These are phyloP conservation scores for Trifolium dubium DNA, from an alignment of 306 rosid genomes.

Conservation along the genomic window DNA sequence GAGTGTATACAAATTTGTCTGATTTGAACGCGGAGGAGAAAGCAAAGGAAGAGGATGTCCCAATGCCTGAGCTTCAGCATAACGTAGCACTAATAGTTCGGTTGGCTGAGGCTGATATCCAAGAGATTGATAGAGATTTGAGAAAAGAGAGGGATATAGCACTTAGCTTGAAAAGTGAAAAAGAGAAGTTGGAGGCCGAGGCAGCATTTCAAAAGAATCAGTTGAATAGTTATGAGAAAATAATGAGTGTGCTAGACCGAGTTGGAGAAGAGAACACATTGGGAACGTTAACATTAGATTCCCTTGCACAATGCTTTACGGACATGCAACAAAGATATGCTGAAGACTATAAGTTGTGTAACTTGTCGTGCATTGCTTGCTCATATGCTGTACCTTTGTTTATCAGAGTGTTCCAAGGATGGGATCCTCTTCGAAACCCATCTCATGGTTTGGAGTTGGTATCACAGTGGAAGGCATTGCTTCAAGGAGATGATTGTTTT, in stretches of 20 bases:
- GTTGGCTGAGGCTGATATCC: conserved; percentile 60
- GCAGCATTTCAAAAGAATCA: conserved; percentile 68
- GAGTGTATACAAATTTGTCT: conserved; percentile 54
- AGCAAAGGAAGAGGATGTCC: conserved; percentile 57
- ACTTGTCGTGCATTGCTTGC: conserved; percentile 86
- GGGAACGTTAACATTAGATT: conserved; percentile 75
- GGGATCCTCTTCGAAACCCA: conserved; percentile 89
- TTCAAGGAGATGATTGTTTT: conserved; percentile 64
- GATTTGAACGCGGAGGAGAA: conserved; percentile 67
- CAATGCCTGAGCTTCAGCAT: conserved; percentile 68
- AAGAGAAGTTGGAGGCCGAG: conserved; percentile 68
- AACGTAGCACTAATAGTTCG: conserved; percentile 47
- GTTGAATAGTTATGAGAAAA: conserved; percentile 63
- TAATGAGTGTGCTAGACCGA: conserved; percentile 57
- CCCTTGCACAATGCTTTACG: conserved; percentile 64
- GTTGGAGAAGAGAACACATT: conserved; percentile 60
- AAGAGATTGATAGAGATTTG: conserved; percentile 57
- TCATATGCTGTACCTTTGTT: conserved; percentile 81
- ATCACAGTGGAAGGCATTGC: conserved; percentile 70
- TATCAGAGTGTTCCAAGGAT: conserved; percentile 82
- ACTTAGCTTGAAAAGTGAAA: conserved; percentile 73
- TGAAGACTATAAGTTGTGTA: conserved; percentile 76
- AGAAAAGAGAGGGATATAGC: conserved; percentile 79
- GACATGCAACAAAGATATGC: conserved; percentile 62
- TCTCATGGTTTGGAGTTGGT: conserved; percentile 71